Conservation (phyloP, 1,139 yeast genomes). For the Sugiyamaella xylanicola region DNA sequence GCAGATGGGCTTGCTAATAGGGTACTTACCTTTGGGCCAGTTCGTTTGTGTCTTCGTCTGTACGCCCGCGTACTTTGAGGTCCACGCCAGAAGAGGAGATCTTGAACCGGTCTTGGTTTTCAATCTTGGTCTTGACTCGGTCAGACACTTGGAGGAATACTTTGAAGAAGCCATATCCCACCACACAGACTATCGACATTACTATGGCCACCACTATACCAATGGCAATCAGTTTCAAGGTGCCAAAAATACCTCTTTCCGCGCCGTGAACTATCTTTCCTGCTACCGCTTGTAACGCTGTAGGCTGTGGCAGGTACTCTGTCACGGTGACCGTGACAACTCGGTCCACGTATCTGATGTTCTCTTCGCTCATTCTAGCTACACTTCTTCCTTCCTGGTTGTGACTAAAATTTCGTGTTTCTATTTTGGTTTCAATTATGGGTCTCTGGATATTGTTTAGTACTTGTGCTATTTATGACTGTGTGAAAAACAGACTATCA, state of each 20-base stretch:
- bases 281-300: neutral
- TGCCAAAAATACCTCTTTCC: slow-evolving; percentile 6
- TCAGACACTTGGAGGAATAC: slow-evolving; percentile 21
- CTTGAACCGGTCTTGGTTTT: slow-evolving; percentile 24
- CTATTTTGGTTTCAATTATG: no score
- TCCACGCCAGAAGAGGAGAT: slow-evolving; percentile 24
- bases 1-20: no score
- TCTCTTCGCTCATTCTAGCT: slow-evolving; percentile 7
- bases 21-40: slow-evolving; percentile 26
- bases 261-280: slow-evolving; percentile 2
- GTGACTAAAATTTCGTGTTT: no score
- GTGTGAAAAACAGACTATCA: no score
- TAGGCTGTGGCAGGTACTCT: slow-evolving; percentile 9
- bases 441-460: no score
- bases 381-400: no score
- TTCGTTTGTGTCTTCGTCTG: slow-evolving; percentile 22
- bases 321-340: slow-evolving; percentile 13
- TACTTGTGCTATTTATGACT: no score
- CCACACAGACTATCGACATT: slow-evolving; percentile 7
- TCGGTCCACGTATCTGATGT: slow-evolving; percentile 8
- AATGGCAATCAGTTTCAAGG: slow-evolving; percentile 11
- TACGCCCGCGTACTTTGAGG: slow-evolving; percentile 20
- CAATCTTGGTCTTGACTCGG: slow-evolving; percentile 24
- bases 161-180: slow-evolving; percentile 24
- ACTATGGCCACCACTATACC: slow-evolving; percentile 11